Base-by-base conservation (phyloP, 352 stramenopile species). In the Peronospora farinosa region DNA sequence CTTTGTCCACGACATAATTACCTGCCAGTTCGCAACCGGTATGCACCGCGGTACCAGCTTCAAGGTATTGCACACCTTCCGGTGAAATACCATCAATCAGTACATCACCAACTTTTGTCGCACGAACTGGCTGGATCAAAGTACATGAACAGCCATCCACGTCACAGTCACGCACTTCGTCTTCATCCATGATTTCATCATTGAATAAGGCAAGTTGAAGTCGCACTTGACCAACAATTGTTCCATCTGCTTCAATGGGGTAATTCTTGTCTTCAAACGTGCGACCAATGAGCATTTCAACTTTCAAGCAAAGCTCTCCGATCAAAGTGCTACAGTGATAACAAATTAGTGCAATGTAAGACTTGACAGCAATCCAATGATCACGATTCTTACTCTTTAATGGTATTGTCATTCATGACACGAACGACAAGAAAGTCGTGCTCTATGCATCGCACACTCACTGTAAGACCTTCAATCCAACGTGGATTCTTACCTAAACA, bases 1-100 rank as follows among this genome's bases (percentile, higher is more conserved):
- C 75, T 65, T 87, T 89, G 23, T 87, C 73, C 55, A 89, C 52
- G 35, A 89, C 78, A 57, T 89, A 89, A 51, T 89, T 67, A 32
- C 78, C 78, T 0, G 78, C 78, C 12, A 89, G 40, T 37, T 72
- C 63, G 33, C 58, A 85, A 31, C 78, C 78, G 7, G 75, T 87
- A 51, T 79, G 54, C 43, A 89, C 74, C 15, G 69, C 62, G 1
- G 73, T 80, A 41, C 78, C 78, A 13, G 78, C 75, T 40, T 87
- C 73, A 12, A 87, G 51, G 54, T 87, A 89, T 38, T 81, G 75
- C 42, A 89, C 63, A 19, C 78, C 78, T 10, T 84, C 67, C 7
- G 78, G 78, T 15, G 73, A 73, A 23, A 89, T 83, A 50, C 78
- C 78, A 40, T 82, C 73, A 60, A 89, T 81, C 25, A 89, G 57